Percentiles rank a stretch among this genome's conserved stretches.
These are phyloP conservation scores for Oryza brachyantha DNA, from an alignment of 176 grass and related monocot genomes.

Conservation along the genomic window DNA sequence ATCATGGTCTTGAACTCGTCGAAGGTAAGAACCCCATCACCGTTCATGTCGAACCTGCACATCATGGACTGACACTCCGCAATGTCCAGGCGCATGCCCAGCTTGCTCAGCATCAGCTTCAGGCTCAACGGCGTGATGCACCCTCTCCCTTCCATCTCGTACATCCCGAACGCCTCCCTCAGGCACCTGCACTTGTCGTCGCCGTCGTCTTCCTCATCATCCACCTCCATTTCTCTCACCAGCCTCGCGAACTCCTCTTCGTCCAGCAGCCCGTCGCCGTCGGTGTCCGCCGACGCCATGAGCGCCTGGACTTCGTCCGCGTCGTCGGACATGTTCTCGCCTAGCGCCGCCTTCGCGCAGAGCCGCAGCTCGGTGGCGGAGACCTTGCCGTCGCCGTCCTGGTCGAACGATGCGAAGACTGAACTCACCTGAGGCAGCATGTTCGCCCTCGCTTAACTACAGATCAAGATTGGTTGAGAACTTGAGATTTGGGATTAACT, in stretches of 20 bases:
- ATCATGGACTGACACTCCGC: slow-evolving; percentile 27
- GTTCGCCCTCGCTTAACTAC: too few species aligned
- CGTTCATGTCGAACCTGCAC: slow-evolving; percentile 34
- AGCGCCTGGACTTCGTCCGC: slow-evolving; percentile 11
- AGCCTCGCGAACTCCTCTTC: slow-evolving; percentile 29
- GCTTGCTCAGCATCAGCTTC: slow-evolving; percentile 11
- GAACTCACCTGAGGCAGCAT: neutral
- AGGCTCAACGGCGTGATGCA: slow-evolving; percentile 37
- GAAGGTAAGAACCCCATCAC: slow-evolving; percentile 38
- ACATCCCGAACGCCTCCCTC: slow-evolving; percentile 26
- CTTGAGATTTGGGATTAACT: too few species aligned
- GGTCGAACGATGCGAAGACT: slow-evolving; percentile 26
- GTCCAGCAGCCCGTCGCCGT: slow-evolving; percentile 34
- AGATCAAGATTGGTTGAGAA: too few species aligned
- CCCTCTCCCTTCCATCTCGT: slow-evolving; percentile 33
- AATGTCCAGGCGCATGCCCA: slow-evolving; percentile 19
- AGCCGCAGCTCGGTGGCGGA: slow-evolving; percentile 11
- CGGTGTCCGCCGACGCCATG: neutral
- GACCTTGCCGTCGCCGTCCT: slow-evolving; percentile 35
- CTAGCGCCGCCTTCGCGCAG: slow-evolving; percentile 7
- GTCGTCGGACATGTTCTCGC: slow-evolving; percentile 20
- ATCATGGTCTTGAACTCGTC: slow-evolving; percentile 45
- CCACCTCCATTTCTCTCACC: neutral
- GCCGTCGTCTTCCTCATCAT: neutral
- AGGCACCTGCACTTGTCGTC: neutral